Evolutionary conservation across 1,139 yeast species (phyloP).

Genomic region (Taphrina deformans): DNA sequence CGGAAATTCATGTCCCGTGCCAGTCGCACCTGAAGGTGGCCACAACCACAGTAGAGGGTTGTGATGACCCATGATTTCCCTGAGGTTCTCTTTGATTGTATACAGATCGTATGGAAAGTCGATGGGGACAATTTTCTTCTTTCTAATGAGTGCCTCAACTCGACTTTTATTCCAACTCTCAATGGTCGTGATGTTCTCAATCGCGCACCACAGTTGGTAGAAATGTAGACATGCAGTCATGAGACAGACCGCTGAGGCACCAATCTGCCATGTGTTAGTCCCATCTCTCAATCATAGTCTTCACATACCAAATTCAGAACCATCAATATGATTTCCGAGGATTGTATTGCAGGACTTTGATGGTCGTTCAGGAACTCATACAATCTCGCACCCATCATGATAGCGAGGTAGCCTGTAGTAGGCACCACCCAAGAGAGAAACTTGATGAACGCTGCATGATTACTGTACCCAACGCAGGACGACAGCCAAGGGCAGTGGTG

Average conservation of each 20-base stretch:
- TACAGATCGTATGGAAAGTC: slow-evolving; percentile 76
- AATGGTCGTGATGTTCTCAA: slow-evolving; percentile 82
- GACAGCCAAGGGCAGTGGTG: slow-evolving; percentile 89
- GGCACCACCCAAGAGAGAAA: slow-evolving; percentile 52
- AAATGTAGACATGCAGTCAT: slow-evolving; percentile 64
- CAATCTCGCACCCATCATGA: neutral
- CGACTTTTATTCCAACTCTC: slow-evolving; percentile 93
- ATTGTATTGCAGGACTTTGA: neutral
- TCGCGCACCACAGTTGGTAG: slow-evolving; percentile 50
- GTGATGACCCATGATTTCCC: slow-evolving; percentile 18
- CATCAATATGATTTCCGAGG: neutral
- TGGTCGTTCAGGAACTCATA: neutral
- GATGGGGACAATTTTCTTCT: slow-evolving; percentile 41
- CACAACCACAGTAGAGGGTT: slow-evolving; percentile 22
- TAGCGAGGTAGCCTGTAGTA: slow-evolving; percentile 46
- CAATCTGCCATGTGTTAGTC: neutral
- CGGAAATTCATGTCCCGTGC: slow-evolving; percentile 38
- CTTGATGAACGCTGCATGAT: slow-evolving; percentile 79
- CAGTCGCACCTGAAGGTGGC: slow-evolving; percentile 26
- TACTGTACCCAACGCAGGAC: slow-evolving; percentile 77
- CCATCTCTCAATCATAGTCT: neutral
- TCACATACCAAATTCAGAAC: neutral
- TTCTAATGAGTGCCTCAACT: slow-evolving; percentile 51
- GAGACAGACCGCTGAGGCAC: slow-evolving; percentile 50
- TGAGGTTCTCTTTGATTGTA: slow-evolving; percentile 5